Evolutionary conservation across 1,139 yeast genomes (phyloP).

Genomic region (Geotrichum aggregatum): DNA sequence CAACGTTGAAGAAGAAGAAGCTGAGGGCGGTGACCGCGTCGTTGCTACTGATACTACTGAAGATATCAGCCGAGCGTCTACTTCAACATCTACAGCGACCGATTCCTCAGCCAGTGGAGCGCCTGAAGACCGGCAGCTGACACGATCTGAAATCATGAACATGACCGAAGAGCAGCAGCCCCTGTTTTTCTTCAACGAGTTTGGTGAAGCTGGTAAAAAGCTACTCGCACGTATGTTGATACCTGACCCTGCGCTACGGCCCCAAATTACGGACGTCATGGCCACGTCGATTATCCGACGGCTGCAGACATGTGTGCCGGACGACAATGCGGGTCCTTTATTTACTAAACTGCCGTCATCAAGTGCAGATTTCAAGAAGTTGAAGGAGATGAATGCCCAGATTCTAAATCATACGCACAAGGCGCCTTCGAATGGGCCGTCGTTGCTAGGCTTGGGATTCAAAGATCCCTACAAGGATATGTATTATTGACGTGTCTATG

Average conservation of each 20-base stretch:
- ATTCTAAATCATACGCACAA: conserved; percentile 16
- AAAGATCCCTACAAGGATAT: conserved; percentile 19
- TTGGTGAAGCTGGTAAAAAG: conserved; percentile 31
- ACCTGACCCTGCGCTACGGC: conserved; percentile 68
- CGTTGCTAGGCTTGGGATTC: conserved; percentile 18
- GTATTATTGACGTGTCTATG: not conserved
- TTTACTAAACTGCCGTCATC: conserved; percentile 5
- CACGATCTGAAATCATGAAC: conserved; percentile 17
- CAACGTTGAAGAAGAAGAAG: conserved; percentile 6
- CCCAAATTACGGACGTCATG: conserved; percentile 66
- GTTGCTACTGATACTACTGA: conserved; percentile 11
- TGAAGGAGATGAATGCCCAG: conserved; percentile 14
- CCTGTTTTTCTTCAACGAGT: conserved; percentile 49
- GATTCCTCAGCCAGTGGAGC: conserved; percentile 1
- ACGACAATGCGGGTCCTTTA: not conserved
- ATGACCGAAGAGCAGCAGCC: conserved; percentile 51
- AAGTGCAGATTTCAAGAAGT: conserved; percentile 10
- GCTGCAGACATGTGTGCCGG: conserved; percentile 14
- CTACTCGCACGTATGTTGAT: conserved; percentile 49
- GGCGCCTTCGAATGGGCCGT: conserved; percentile 16
- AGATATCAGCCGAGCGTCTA: conserved; percentile 14
- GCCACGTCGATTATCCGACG: conserved; percentile 9
- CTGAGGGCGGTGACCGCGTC: too few species aligned
- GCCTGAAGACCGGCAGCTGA: conserved; percentile 3
- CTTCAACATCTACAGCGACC: conserved; percentile 12